A percentile compares a stretch with the other conserved stretches of the same genome.
Evolutionary conservation across 306 rosid species (phyloP).

Genomic region (Fragaria ananassa): DNA sequence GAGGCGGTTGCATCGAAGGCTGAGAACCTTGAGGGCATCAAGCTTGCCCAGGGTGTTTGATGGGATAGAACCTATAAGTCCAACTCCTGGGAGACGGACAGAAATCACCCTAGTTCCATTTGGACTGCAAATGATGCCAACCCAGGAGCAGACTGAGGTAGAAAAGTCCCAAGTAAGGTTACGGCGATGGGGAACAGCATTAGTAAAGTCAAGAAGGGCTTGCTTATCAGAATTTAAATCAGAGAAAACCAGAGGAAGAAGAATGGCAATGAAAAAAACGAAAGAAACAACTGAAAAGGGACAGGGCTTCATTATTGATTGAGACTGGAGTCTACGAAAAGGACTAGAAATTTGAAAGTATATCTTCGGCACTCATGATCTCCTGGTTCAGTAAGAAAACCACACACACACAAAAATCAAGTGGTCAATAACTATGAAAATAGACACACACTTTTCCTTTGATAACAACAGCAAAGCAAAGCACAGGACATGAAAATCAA

Average conservation of each 20-base stretch:
- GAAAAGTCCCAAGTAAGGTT: slow-evolving; percentile 51
- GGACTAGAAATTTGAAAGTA: slow-evolving; percentile 27
- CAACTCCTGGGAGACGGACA: slow-evolving; percentile 80
- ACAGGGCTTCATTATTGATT: slow-evolving; percentile 51
- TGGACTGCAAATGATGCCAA: slow-evolving; percentile 53
- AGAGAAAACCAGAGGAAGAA: slow-evolving; percentile 49
- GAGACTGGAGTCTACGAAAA: slow-evolving; percentile 19
- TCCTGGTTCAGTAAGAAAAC: slow-evolving; percentile 51
- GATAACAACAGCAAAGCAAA: background rate
- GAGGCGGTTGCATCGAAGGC: slow-evolving; percentile 86
- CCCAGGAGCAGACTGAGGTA: slow-evolving; percentile 61
- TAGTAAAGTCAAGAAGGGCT: slow-evolving; percentile 66
- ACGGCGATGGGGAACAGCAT: slow-evolving; percentile 64
- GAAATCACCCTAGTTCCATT: slow-evolving; percentile 45
- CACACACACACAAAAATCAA: slow-evolving; percentile 23
- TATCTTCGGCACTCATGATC: slow-evolving; percentile 33
- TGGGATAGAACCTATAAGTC: slow-evolving; percentile 73
- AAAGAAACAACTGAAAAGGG: slow-evolving; percentile 33
- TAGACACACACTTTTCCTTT: background rate
- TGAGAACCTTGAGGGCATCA: slow-evolving; percentile 58
- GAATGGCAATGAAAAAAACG: slow-evolving; percentile 38
- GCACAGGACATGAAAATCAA: background rate
- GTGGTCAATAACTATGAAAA: slow-evolving; percentile 14
- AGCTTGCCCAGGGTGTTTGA: slow-evolving; percentile 73
- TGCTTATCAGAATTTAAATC: slow-evolving; percentile 67